Percentiles rank a stretch among this genome's conserved stretches.
phyloP scores from a whole-genome alignment of 345 rosid species.

The Murraya koenigii region DNA sequence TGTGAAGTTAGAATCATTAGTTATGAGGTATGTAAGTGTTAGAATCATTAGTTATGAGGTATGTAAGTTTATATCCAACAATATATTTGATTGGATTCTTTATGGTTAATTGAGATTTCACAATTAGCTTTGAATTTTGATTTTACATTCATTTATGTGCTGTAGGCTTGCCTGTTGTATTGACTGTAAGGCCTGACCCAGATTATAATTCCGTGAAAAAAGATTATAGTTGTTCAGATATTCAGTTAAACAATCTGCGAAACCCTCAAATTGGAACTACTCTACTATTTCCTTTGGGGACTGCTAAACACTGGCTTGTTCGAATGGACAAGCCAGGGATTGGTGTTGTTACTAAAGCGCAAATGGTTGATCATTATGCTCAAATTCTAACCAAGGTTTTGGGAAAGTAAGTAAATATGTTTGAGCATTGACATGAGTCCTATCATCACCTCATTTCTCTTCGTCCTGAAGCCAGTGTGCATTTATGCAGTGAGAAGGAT shows the following conservation, averaged over 20 bases:
- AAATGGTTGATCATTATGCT: constrained; percentile 85
- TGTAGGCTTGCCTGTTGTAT: constrained; percentile 71
- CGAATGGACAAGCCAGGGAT: constrained; percentile 68
- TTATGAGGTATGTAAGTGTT: too few relatives aligned
- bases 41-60: background rate
- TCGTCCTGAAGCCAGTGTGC: background rate
- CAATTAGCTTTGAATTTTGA: background rate
- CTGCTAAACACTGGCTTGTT: constrained; percentile 72
- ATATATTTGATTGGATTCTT: background rate
- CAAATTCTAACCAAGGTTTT: constrained; percentile 69
- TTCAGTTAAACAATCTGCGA: constrained; percentile 6
- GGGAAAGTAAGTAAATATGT: constrained; percentile 53
- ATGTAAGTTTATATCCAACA: background rate
- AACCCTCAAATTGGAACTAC: constrained; percentile 24
- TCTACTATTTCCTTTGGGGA: constrained; percentile 56
- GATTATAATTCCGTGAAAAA: constrained; percentile 46
- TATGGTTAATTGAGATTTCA: background rate
- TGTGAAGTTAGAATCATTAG: background rate
- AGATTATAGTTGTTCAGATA: constrained; percentile 32
- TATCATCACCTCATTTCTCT: background rate
- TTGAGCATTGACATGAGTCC: background rate
- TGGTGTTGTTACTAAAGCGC: constrained; percentile 81
- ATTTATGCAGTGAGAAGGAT: constrained; percentile 66
- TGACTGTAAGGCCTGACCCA: constrained; percentile 61
- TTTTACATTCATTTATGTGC: background rate